Evolutionary conservation across 805 yeast species (phyloP), one percentile per base, ranked within the genome.

Genomic region (Saturnispora zaruensis): DNA sequence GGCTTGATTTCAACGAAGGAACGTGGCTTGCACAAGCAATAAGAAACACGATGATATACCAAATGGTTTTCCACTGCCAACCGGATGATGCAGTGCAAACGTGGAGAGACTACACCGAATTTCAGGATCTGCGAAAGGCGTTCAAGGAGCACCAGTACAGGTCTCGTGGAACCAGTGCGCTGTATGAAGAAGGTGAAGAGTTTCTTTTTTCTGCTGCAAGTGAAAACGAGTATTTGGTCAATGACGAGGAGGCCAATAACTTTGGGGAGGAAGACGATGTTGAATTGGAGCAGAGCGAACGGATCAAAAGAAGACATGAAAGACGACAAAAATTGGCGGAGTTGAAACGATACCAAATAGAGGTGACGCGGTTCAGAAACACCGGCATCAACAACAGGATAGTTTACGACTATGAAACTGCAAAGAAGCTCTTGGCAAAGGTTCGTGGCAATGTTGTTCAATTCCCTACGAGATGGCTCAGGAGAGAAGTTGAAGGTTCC

Each of bases 401-500:
- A 1, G 61, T 68, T 21, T 67, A 63, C 52, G 95, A 85, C 53
- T 76, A 84, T 49, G 82, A 78, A 41, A 79, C 93, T 0, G 95
- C 96, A 0, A 89, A 82, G 55, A 72, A 81, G 51, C 70, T 89
- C 33, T 69, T 93, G 54, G 70, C 73, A 45, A 82, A 87, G 51
- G 71, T 91, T 18, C 85, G 82, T 47, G 99, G 99, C 2, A 85
- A 93, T 61, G 67, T 93, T 57, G 97, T 93, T 6, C 64, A 84
- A n/a, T 91, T 90, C 71, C 98, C 99, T 0, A 75, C 86, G 0
- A 88, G 88, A 53, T 93, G 99, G 99, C 73, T 93, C 41, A 71
- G 77, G 58, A 77, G 81, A 51, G 99, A 93, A 66, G 78, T 89
- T 28, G 96, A 90, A 51, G 79, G 87, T 6, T 91, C 87, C 9